Percentiles rank a stretch among this genome's conserved stretches.
Evolutionary conservation across 2,329 filamentous ascomycete species (phyloP).

Genomic region (Exophiala lecanii-corni): DNA sequence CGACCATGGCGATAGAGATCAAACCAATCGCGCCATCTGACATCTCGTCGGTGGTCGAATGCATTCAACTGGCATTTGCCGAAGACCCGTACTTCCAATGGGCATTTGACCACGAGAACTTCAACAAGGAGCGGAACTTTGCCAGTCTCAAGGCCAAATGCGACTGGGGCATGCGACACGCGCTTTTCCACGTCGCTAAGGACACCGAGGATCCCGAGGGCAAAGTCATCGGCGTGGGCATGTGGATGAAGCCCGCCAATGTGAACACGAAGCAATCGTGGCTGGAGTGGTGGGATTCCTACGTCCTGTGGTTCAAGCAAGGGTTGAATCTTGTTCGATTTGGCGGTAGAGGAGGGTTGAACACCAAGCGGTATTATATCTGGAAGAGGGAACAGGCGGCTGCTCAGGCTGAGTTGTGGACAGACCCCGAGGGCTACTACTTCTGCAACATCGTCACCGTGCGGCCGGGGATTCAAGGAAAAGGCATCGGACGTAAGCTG

Average conservation of each 20-base stretch:
- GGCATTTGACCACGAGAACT: conserved; percentile 56
- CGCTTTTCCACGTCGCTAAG: conserved; percentile 66
- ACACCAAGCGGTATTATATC: conserved; percentile 63
- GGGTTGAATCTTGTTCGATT: conserved; percentile 63
- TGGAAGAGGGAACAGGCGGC: conserved; percentile 64
- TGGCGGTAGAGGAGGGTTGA: conserved; percentile 61
- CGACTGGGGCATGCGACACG: conserved; percentile 65
- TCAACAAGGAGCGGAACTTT: conserved; percentile 57
- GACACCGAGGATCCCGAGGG: conserved; percentile 41
- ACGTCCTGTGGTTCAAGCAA: conserved; percentile 63
- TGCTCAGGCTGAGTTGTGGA: conserved; percentile 61
- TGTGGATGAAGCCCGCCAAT: conserved; percentile 62
- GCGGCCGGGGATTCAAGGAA: conserved; percentile 59
- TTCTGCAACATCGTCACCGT: conserved; percentile 74
- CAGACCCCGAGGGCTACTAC: conserved; percentile 63
- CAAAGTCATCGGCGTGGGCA: conserved; percentile 63
- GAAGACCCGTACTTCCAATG: conserved; percentile 64
- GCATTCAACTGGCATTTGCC: conserved; percentile 62
- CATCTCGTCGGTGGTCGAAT: conserved; percentile 60
- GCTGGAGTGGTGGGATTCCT: conserved; percentile 59
- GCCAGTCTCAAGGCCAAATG: conserved; percentile 62
- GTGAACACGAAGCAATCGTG: conserved; percentile 50
- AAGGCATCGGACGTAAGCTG: conserved; percentile 60
- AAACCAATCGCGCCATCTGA: conserved; percentile 53
- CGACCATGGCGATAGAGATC: conserved; percentile 52